Conservation (phyloP, 257 asterid species). For the Cordia subcordata region DNA sequence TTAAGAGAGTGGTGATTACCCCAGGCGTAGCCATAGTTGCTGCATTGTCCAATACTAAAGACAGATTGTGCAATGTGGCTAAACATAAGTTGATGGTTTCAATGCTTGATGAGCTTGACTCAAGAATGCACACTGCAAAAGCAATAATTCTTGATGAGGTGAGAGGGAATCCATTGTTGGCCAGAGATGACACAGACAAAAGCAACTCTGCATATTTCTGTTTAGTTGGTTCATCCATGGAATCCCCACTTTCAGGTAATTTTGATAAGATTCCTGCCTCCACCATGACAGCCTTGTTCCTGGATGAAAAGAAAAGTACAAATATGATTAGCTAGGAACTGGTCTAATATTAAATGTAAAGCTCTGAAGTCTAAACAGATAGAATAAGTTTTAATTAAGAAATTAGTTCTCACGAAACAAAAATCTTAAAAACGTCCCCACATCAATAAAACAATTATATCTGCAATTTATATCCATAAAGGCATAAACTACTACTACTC, state of each 20-base stretch:
- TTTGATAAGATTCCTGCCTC: slow-evolving; percentile 73
- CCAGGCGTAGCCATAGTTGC: slow-evolving; percentile 32
- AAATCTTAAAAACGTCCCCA: no score
- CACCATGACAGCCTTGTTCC: slow-evolving; percentile 85
- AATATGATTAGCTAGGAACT: slow-evolving; percentile 2
- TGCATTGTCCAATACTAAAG: slow-evolving; percentile 52
- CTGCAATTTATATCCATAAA: not conserved
- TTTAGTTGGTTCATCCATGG: slow-evolving; percentile 37
- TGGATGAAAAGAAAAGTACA: slow-evolving; percentile 33
- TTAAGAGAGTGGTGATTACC: slow-evolving; percentile 30
- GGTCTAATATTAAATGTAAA: not conserved
- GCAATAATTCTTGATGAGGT: slow-evolving; percentile 43
- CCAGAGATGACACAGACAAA: slow-evolving; percentile 51
- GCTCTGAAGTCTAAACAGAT: not conserved
- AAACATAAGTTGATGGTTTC: slow-evolving; percentile 47
- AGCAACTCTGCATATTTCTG: slow-evolving; percentile 57
- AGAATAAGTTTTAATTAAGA: slow-evolving; percentile 3
- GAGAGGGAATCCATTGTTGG: slow-evolving; percentile 46
- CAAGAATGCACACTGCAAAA: slow-evolving; percentile 42
- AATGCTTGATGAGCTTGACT: slow-evolving; percentile 27
- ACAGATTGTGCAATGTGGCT: slow-evolving; percentile 50
- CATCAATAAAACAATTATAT: no score
- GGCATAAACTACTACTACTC: no score
- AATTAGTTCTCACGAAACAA: not conserved
- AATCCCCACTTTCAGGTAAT: slow-evolving; percentile 37